A percentile compares a stretch with the other conserved stretches of the same genome.
These are phyloP conservation scores for Termitomyces sp. DNA, from an alignment of 768 basidiomycete genomes.

Conservation along the genomic window DNA sequence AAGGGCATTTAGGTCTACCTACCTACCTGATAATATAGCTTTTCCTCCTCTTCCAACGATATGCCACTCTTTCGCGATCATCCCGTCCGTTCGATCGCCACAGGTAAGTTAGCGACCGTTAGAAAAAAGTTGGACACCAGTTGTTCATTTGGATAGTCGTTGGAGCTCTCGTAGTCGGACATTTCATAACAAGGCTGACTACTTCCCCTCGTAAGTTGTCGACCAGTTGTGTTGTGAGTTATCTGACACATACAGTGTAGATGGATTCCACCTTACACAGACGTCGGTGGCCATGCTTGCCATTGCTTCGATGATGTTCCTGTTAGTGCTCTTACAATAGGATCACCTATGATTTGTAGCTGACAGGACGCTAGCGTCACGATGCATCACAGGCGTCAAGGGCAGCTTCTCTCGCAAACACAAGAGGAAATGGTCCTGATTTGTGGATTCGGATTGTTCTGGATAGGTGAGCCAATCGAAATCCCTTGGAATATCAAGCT, in stretches of 20 bases:
- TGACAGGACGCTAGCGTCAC: conserved; percentile 43
- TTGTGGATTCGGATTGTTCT: conserved; percentile 67
- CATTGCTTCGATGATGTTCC: conserved; percentile 57
- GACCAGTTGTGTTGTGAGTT: not conserved
- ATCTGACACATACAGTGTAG: conserved; percentile 25
- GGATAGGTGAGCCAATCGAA: conserved; percentile 56
- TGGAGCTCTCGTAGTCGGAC: conserved; percentile 44
- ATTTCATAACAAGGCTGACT: conserved; percentile 49
- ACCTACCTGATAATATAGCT: not conserved
- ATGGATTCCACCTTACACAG: conserved; percentile 66
- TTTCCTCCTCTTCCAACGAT: conserved; percentile 1
- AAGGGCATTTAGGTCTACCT: not conserved
- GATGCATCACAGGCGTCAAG: conserved; percentile 62
- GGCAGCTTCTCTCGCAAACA: conserved; percentile 57
- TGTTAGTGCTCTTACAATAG: conserved; percentile 41
- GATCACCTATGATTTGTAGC: not conserved
- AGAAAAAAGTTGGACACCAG: not conserved
- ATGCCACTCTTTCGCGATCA: conserved; percentile 51
- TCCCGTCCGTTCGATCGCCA: conserved; percentile 41
- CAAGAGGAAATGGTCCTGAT: conserved; percentile 78
- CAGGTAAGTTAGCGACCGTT: conserved; percentile 25
- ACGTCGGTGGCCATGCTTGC: conserved; percentile 70
- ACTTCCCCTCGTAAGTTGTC: conserved; percentile 38
- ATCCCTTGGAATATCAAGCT: not conserved
- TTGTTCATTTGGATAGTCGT: conserved; percentile 31